A percentile compares a stretch with the other conserved stretches of the same genome.
phyloP scores from a whole-genome alignment of 805 yeast species.

The Ogataea kodamae region DNA sequence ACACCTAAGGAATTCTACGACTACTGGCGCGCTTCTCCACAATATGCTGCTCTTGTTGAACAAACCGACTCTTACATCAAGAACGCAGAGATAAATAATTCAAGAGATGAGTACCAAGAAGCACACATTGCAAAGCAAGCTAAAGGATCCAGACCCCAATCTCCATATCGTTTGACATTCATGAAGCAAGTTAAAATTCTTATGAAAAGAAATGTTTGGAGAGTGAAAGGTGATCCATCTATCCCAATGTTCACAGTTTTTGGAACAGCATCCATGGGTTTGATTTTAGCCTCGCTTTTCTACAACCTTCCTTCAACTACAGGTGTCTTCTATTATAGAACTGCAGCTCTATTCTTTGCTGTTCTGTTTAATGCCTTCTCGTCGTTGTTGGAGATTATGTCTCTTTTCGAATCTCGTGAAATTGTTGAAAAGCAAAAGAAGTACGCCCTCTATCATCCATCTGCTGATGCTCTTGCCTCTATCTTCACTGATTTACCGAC shows the following conservation, averaged over 20 bases:
- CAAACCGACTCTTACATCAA: constrained; percentile 34
- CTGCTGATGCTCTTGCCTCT: constrained; percentile 57
- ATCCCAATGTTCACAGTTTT: constrained; percentile 39
- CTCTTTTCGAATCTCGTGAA: constrained; percentile 50
- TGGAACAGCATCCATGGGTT: constrained; percentile 49
- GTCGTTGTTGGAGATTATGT: constrained; percentile 53
- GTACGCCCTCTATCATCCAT: constrained; percentile 52
- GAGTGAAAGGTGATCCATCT: constrained; percentile 49
- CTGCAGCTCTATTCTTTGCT: constrained; percentile 64
- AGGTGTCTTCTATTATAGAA: constrained; percentile 47
- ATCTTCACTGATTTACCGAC: constrained; percentile 48
- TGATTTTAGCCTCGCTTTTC: constrained; percentile 53
- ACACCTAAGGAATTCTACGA: constrained; percentile 38
- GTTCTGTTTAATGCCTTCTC: constrained; percentile 58
- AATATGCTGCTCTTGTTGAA: constrained; percentile 28
- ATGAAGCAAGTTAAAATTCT: constrained; percentile 48
- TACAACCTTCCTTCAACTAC: constrained; percentile 43
- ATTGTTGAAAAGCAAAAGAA: constrained; percentile 56
- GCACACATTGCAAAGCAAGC: constrained; percentile 54
- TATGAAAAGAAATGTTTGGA: constrained; percentile 42
- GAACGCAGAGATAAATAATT: constrained; percentile 10
- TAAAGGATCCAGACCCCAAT: constrained; percentile 40
- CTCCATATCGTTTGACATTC: constrained; percentile 51
- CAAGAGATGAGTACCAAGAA: constrained; percentile 19
- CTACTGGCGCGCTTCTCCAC: constrained; percentile 35